Evolutionary conservation across 441 rosid species (phyloP).

Genomic region (Gossypium trilobum): DNA sequence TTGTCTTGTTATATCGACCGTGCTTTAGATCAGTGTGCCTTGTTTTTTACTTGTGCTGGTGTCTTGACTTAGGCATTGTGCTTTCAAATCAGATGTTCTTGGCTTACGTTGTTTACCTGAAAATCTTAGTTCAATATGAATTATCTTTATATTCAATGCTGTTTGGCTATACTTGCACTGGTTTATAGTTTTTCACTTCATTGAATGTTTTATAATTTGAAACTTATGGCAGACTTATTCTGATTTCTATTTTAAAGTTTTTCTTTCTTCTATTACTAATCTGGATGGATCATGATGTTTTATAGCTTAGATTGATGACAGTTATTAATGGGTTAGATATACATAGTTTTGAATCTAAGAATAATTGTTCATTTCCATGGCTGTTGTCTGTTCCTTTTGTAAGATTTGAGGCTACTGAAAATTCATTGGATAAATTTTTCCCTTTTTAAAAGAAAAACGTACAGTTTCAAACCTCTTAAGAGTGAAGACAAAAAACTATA

Average conservation of each 20-base stretch:
- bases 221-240: not conserved
- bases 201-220: not conserved
- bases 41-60: not conserved
- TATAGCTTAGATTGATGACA: not conserved
- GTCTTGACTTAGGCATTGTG: not conserved
- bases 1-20: not conserved
- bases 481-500: not conserved
- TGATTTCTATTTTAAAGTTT: not conserved
- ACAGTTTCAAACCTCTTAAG: not conserved
- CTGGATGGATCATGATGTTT: not conserved
- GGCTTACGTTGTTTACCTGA: not conserved
- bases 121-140: not conserved
- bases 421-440: not conserved
- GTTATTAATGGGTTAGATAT: not conserved
- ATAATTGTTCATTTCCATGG: not conserved
- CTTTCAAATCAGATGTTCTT: not conserved
- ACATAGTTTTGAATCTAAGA: not conserved
- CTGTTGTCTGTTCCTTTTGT: not conserved
- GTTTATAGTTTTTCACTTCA: constrained; percentile 1
- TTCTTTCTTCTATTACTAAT: not conserved
- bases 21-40: not conserved
- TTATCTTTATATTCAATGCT: not conserved
- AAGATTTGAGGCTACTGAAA: not conserved
- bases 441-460: not conserved
- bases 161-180: not conserved